Evolutionary conservation across 345 rosid genomes (phyloP).

Genomic region (Diplotaxis tenuifolia): DNA sequence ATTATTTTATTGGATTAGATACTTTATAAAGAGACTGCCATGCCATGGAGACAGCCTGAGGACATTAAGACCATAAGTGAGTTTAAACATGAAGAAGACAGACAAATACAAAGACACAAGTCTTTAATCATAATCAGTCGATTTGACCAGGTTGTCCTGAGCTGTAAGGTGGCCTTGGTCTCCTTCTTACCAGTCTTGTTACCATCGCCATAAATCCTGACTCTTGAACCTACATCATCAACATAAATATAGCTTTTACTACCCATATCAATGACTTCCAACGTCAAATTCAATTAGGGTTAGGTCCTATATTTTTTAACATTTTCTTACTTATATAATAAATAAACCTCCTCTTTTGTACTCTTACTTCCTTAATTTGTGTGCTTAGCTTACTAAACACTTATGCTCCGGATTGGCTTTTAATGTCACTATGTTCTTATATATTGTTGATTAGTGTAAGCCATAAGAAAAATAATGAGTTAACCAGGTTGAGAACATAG

Average conservation of each 20-base stretch:
- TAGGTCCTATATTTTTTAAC: background rate
- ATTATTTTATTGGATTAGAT: background rate
- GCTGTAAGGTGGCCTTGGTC: conserved; percentile 29
- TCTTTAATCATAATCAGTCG: conserved; percentile 18
- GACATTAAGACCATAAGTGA: background rate
- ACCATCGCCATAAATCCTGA: conserved; percentile 27
- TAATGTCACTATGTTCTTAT: background rate
- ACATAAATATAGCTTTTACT: background rate
- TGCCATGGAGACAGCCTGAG: background rate
- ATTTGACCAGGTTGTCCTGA: conserved; percentile 32
- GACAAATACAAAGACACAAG: background rate
- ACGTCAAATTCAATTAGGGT: background rate
- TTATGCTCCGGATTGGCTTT: background rate
- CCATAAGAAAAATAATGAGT: background rate
- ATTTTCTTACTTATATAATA: background rate
- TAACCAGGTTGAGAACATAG: background rate
- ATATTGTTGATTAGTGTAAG: background rate
- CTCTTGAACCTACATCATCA: conserved; percentile 27
- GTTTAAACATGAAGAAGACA: background rate
- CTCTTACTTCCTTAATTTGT: background rate
- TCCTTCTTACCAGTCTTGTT: conserved; percentile 6
- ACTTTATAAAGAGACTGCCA: background rate
- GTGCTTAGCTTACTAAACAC: background rate
- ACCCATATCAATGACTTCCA: conserved; percentile 5
- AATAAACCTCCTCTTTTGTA: background rate